Percentiles rank a stretch among this genome's conserved stretches.
These are phyloP conservation scores for Hericium coralloides DNA, from an alignment of 768 basidiomycete species.

Conservation along the genomic window DNA sequence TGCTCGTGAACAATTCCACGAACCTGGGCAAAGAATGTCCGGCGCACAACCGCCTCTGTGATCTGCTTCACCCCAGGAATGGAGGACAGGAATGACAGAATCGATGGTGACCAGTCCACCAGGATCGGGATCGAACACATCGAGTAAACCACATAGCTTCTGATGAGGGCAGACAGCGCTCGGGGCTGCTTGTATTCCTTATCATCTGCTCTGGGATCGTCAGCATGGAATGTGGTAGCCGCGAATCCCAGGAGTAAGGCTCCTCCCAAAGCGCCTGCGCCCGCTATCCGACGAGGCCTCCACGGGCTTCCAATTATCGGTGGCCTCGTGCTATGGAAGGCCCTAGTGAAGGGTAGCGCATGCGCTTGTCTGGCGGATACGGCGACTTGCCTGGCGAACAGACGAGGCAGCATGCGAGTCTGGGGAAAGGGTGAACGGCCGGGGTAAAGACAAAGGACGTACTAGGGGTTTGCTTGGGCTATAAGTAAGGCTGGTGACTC, in stretches of 20 bases:
- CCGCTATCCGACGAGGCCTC: not conserved
- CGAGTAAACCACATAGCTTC: conserved; percentile 77
- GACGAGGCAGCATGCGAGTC: not conserved
- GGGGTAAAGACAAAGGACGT: not conserved
- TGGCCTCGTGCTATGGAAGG: not conserved
- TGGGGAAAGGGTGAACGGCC: not conserved
- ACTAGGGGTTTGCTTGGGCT: not conserved
- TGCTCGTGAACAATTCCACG: not conserved
- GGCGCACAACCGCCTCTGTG: conserved; percentile 59
- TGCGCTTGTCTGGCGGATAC: not conserved
- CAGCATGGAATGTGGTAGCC: conserved; percentile 16
- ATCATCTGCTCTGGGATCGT: conserved; percentile 8
- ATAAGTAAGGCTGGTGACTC: not conserved
- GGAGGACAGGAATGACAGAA: conserved; percentile 52
- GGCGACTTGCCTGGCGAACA: not conserved
- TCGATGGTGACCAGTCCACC: conserved; percentile 63
- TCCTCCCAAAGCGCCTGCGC: conserved; percentile 7
- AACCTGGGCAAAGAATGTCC: conserved; percentile 84
- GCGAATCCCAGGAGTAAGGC: conserved; percentile 7
- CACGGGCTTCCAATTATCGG: not conserved
- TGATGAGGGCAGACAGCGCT: conserved; percentile 34
- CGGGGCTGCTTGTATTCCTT: conserved; percentile 5
- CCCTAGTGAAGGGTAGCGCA: not conserved
- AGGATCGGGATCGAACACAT: conserved; percentile 69
- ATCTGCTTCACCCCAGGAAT: conserved; percentile 51